phyloP scores from a whole-genome alignment of 768 basidiomycete genomes.

The Boletus subparvulus region DNA sequence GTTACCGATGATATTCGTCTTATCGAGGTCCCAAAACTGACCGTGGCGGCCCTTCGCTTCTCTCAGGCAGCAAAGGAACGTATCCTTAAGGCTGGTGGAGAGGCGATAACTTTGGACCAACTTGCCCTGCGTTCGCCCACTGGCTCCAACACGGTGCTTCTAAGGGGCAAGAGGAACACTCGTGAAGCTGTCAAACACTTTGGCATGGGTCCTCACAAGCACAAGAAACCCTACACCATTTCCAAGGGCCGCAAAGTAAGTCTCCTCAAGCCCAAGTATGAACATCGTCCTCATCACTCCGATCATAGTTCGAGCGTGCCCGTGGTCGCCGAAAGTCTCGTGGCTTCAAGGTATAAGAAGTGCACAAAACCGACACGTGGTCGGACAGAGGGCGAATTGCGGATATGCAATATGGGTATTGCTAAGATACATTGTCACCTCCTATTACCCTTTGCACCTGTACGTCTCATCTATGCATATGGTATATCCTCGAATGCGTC shows the following conservation, averaged over 20 bases:
- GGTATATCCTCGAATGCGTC: constrained; percentile 17
- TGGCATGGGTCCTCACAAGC: constrained; percentile 97
- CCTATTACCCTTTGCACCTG: constrained; percentile 18
- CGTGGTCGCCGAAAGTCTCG: constrained; percentile 99
- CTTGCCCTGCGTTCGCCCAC: constrained; percentile 93
- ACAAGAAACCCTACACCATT: constrained; percentile 96
- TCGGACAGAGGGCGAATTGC: constrained; percentile 27
- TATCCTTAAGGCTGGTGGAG: constrained; percentile 94
- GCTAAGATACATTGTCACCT: constrained; percentile 22
- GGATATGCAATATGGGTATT: constrained; percentile 36
- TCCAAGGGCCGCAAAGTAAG: constrained; percentile 94
- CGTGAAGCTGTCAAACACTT: constrained; percentile 98
- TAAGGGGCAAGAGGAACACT: constrained; percentile 89
- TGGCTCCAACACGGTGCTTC: constrained; percentile 90
- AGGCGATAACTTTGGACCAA: constrained; percentile 93
- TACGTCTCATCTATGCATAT: constrained; percentile 29
- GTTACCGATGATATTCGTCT: constrained; percentile 96
- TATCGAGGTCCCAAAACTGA: constrained; percentile 80
- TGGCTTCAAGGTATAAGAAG: constrained; percentile 88
- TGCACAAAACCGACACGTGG: constrained; percentile 34
- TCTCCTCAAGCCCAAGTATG: not conserved
- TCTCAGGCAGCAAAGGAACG: constrained; percentile 90
- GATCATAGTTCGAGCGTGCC: constrained; percentile 82
- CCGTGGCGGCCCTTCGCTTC: constrained; percentile 94
- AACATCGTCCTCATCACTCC: not conserved